Conservation (phyloP, 148 eudicot genomes). For the Rhododendron molle region DNA sequence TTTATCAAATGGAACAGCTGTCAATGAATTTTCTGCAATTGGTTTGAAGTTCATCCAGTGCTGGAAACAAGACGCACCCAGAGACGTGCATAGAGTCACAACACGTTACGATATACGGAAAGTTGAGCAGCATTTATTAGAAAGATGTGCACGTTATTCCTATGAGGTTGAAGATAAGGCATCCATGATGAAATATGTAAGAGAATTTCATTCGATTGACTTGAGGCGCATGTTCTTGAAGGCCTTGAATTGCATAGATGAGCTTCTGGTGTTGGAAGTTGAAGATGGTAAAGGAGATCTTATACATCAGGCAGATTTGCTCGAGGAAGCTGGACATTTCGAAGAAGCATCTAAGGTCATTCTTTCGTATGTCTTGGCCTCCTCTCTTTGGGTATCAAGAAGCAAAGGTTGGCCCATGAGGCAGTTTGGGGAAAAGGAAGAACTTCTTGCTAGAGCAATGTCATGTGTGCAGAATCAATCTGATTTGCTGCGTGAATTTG, state of each 20-base stretch:
- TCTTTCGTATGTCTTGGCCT: slow-evolving; percentile 28
- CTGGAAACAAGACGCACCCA: slow-evolving; percentile 38
- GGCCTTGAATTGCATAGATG: slow-evolving; percentile 36
- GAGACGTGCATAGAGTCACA: not conserved
- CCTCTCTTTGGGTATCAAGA: slow-evolving; percentile 35
- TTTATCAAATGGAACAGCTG: slow-evolving; percentile 14
- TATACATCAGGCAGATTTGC: slow-evolving; percentile 38
- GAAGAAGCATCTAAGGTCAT: slow-evolving; percentile 30
- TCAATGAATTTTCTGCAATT: not conserved
- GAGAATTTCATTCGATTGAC: slow-evolving; percentile 41
- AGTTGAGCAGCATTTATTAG: slow-evolving; percentile 41
- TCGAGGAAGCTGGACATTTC: slow-evolving; percentile 30
- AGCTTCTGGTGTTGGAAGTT: slow-evolving; percentile 45
- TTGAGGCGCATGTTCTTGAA: slow-evolving; percentile 40
- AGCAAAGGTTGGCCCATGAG: slow-evolving; percentile 54
- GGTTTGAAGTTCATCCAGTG: slow-evolving; percentile 49
- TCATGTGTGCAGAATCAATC: slow-evolving; percentile 21
- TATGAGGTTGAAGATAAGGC: slow-evolving; percentile 26
- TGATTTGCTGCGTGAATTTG: slow-evolving; percentile 16
- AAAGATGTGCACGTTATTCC: slow-evolving; percentile 40
- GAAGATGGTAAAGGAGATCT: slow-evolving; percentile 45
- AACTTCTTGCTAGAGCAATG: slow-evolving; percentile 39
- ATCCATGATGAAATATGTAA: slow-evolving; percentile 53
- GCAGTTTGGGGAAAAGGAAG: slow-evolving; percentile 30
- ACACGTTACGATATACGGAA: slow-evolving; percentile 19